Conservation (phyloP, 306 rosid genomes). For the Lathyrus sativus region DNA sequence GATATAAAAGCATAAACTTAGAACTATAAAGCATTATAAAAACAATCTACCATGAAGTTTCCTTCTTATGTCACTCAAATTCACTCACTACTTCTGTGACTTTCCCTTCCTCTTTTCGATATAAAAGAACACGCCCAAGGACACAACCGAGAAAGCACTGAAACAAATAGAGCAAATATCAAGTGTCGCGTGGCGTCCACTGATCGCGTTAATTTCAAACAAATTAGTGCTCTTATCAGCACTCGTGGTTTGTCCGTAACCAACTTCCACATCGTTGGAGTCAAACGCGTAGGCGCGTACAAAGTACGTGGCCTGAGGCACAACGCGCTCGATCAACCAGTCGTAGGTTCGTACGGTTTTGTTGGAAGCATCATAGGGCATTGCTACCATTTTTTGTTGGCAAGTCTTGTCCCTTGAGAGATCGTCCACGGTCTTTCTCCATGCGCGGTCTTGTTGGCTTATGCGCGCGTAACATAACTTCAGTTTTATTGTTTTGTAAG, state of each 20-base stretch:
- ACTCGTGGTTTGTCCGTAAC: slow-evolving; percentile 69
- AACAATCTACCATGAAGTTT: neutral
- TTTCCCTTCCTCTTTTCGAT: slow-evolving; percentile 67
- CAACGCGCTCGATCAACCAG: slow-evolving; percentile 53
- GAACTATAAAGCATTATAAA: slow-evolving; percentile 2
- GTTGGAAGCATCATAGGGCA: slow-evolving; percentile 60
- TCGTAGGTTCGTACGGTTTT: slow-evolving; percentile 48
- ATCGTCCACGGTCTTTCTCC: slow-evolving; percentile 82
- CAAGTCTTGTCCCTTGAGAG: slow-evolving; percentile 82
- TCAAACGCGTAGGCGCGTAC: slow-evolving; percentile 77
- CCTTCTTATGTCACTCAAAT: neutral
- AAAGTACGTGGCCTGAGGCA: slow-evolving; percentile 72
- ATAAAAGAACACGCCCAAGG: slow-evolving; percentile 63
- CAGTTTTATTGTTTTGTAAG: slow-evolving; percentile 64
- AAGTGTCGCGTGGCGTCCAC: slow-evolving; percentile 75
- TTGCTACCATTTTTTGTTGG: slow-evolving; percentile 48
- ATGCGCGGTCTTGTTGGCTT: slow-evolving; percentile 80
- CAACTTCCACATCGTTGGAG: slow-evolving; percentile 53
- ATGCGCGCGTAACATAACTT: slow-evolving; percentile 79
- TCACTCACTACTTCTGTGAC: slow-evolving; percentile 32
- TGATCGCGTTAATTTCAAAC: slow-evolving; percentile 60
- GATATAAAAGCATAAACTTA: neutral
- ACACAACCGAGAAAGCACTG: slow-evolving; percentile 78
- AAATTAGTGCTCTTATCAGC: slow-evolving; percentile 47
- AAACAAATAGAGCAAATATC: slow-evolving; percentile 73